phyloP scores from a whole-genome alignment of 352 stramenopile species.

The Aphanomyces invadans region DNA sequence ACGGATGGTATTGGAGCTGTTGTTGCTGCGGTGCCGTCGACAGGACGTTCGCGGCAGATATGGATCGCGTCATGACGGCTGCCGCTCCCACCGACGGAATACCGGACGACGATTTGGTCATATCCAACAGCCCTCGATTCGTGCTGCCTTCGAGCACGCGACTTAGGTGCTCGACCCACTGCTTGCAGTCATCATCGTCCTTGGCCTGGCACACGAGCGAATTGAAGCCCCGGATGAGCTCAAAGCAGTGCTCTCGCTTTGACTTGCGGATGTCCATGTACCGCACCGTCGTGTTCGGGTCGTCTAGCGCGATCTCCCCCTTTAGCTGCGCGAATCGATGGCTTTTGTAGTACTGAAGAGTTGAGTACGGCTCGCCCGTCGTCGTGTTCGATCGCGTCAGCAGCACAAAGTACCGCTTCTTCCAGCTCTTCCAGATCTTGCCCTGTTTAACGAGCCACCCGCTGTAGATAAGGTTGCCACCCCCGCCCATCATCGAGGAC shows the following conservation, averaged over 20 bases:
- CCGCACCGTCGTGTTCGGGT: conserved; percentile 53
- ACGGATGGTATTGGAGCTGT: background rate
- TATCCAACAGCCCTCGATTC: background rate
- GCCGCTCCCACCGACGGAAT: no score
- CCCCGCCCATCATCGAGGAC: background rate
- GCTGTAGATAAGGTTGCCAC: conserved; percentile 27
- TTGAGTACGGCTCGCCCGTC: conserved; percentile 62
- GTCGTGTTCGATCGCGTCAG: conserved; percentile 62
- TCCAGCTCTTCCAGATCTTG: conserved; percentile 68
- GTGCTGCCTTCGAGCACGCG: conserved; percentile 25
- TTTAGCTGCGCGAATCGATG: conserved; percentile 72
- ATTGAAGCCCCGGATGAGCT: conserved; percentile 61
- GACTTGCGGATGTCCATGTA: conserved; percentile 73
- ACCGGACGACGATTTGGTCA: background rate
- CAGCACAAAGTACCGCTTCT: conserved; percentile 81
- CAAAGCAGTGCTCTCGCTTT: conserved; percentile 79
- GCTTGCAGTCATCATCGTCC: conserved; percentile 79
- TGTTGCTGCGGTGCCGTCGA: conserved; percentile 33
- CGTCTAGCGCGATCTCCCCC: conserved; percentile 67
- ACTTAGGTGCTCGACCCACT: conserved; percentile 77
- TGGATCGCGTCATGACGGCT: background rate
- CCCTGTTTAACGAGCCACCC: conserved; percentile 36
- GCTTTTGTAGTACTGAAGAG: conserved; percentile 81
- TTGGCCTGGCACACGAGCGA: conserved; percentile 69
- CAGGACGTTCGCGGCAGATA: conserved; percentile 30